phyloP scores from a whole-genome alignment of 1,139 yeast genomes.

The Scheffersomyces illinoinensis region DNA sequence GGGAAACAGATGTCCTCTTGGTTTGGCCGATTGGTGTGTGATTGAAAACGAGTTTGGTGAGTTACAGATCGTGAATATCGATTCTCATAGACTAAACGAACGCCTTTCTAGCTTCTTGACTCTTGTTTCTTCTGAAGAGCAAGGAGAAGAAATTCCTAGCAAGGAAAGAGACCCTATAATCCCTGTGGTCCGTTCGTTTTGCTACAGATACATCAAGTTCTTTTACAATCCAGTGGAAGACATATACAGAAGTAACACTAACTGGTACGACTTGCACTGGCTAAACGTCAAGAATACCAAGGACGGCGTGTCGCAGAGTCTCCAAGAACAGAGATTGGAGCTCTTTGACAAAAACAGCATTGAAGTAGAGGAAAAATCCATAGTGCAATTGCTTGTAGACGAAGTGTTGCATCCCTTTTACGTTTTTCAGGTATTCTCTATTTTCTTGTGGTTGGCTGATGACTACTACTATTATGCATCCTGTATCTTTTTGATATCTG shows the following conservation, averaged over 20 bases:
- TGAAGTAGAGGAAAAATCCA: slow-evolving; percentile 73
- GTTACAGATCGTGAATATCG: slow-evolving; percentile 58
- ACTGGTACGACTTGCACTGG: slow-evolving; percentile 88
- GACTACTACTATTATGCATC: slow-evolving; percentile 90
- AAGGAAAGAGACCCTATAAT: slow-evolving; percentile 58
- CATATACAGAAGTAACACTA: slow-evolving; percentile 76
- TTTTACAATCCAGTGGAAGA: slow-evolving; percentile 87
- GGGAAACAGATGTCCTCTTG: slow-evolving; percentile 71
- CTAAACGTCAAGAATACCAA: slow-evolving; percentile 53
- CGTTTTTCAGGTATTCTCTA: slow-evolving; percentile 89
- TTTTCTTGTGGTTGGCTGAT: slow-evolving; percentile 88
- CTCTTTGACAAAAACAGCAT: slow-evolving; percentile 81
- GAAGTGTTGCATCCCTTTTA: slow-evolving; percentile 95
- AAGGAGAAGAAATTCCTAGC: slow-evolving; percentile 11
- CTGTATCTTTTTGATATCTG: slow-evolving; percentile 85
- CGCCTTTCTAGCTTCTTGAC: slow-evolving; percentile 69
- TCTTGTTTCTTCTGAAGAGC: slow-evolving; percentile 17
- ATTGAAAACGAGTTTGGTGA: slow-evolving; percentile 94
- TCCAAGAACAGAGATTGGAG: slow-evolving; percentile 63
- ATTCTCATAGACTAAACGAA: slow-evolving; percentile 63
- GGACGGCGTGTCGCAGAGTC: slow-evolving; percentile 71
- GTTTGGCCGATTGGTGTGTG: slow-evolving; percentile 88
- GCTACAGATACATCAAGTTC: slow-evolving; percentile 80
- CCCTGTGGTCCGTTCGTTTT: slow-evolving; percentile 69
- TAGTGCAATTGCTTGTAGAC: slow-evolving; percentile 65